phyloP scores from a whole-genome alignment of 2,329 filamentous ascomycete genomes.

The Sarocladium strictum region DNA sequence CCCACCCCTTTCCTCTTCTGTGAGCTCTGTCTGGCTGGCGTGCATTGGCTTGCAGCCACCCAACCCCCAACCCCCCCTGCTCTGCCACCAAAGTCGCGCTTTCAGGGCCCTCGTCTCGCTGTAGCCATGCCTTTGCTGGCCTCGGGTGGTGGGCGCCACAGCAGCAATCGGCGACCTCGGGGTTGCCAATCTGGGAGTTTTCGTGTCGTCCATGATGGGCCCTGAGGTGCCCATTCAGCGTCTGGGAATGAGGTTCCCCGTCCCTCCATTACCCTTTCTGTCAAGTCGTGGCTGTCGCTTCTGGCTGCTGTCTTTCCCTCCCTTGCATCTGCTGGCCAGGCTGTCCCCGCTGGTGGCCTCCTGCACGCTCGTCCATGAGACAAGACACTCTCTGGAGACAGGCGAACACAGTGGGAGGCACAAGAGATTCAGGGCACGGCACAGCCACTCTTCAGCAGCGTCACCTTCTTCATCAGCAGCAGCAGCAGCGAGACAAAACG shows the following conservation, averaged over 20 bases:
- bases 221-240: neutral
- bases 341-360: slow-evolving; percentile 35
- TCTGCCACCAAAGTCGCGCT: neutral
- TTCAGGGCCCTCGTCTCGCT: neutral
- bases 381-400: slow-evolving; percentile 4
- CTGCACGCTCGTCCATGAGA: slow-evolving; percentile 24
- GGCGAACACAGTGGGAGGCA: neutral
- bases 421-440: neutral
- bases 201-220: neutral
- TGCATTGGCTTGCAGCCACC: neutral
- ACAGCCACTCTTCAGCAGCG: slow-evolving; percentile 7
- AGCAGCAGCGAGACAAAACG: too few species aligned
- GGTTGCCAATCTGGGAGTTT: neutral
- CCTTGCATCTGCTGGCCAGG: neutral
- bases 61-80: neutral
- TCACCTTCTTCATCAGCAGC: slow-evolving; percentile 3
- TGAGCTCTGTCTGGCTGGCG: neutral
- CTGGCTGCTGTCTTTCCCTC: slow-evolving; percentile 42
- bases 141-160: neutral
- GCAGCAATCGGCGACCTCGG: slow-evolving; percentile 6
- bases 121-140: neutral
- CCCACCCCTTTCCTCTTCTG: neutral
- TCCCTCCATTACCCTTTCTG: neutral
- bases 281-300: slow-evolving; percentile 24
- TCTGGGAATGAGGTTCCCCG: slow-evolving; percentile 1